These are phyloP conservation scores for Mycosphaerella sp. DNA, from an alignment of 2,329 filamentous ascomycete species.

Conservation along the genomic window DNA sequence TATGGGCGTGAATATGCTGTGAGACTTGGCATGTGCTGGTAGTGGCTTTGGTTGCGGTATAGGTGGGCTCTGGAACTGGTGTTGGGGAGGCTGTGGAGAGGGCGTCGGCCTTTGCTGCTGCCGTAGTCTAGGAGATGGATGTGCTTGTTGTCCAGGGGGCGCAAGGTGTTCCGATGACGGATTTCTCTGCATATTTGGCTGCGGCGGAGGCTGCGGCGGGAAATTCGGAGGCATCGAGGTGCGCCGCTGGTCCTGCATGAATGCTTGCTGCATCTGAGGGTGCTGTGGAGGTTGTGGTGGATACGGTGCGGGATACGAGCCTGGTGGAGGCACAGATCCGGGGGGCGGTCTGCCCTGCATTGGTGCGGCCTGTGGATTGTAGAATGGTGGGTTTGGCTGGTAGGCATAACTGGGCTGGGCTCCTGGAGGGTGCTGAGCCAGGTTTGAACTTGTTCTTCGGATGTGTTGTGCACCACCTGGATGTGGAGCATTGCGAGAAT, in stretches of 20 bases:
- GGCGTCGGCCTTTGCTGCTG: conserved; percentile 35
- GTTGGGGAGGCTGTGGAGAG: conserved; percentile 47
- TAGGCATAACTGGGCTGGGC: conserved; percentile 61
- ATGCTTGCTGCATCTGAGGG: conserved; percentile 57
- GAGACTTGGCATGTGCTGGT: conserved; percentile 56
- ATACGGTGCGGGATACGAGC: conserved; percentile 28
- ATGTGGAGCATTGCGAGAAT: conserved; percentile 64
- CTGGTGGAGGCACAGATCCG: conserved; percentile 20
- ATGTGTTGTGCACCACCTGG: conserved; percentile 57
- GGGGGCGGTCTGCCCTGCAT: conserved; percentile 38
- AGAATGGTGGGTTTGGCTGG: conserved; percentile 79
- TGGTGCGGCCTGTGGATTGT: conserved; percentile 54
- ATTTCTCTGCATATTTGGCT: conserved; percentile 46
- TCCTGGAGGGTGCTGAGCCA: conserved; percentile 53
- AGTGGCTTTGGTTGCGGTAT: conserved; percentile 60
- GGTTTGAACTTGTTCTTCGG: conserved; percentile 66
- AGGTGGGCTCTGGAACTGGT: conserved; percentile 46
- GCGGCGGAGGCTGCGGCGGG: conserved; percentile 49
- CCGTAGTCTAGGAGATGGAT: conserved; percentile 25
- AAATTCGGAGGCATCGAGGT: conserved; percentile 67
- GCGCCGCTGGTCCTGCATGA: conserved; percentile 68
- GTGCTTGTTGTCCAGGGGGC: conserved; percentile 29
- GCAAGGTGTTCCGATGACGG: conserved; percentile 26
- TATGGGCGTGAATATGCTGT: conserved; percentile 96
- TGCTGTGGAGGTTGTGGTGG: conserved; percentile 28